Evolutionary conservation across 116 monocot genomes (phyloP).

Genomic region (Posidonia oceanica): DNA sequence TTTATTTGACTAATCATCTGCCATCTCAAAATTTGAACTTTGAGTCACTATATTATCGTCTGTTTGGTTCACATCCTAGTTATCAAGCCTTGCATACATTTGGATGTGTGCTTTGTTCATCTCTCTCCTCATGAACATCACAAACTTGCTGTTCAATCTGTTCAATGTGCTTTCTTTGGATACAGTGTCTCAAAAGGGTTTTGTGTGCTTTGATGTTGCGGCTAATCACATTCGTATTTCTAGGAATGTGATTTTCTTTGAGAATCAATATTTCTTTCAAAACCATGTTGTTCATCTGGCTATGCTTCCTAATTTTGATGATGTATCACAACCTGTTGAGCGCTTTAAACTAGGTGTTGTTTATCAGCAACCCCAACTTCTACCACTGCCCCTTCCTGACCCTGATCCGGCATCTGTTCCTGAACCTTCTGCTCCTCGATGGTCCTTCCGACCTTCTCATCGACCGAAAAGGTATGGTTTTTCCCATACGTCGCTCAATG

Average conservation of each 20-base stretch:
- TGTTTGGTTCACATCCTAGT: not conserved
- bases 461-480: too few relatives aligned
- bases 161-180: not conserved
- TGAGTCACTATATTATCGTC: not conserved
- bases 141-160: not conserved
- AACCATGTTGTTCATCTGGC: too few relatives aligned
- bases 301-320: too few relatives aligned
- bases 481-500: too few relatives aligned
- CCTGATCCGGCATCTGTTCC: too few relatives aligned
- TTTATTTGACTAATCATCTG: not conserved
- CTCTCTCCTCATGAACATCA: not conserved
- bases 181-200: not conserved
- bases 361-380: too few relatives aligned
- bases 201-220: not conserved
- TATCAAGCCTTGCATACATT: not conserved
- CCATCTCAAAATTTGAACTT: not conserved
- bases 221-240: not conserved
- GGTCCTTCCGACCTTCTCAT: too few relatives aligned
- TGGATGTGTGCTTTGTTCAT: not conserved
- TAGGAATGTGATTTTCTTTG: too few relatives aligned
- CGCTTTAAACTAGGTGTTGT: too few relatives aligned
- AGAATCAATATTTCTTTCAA: not conserved
- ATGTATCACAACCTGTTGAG: too few relatives aligned
- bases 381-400: too few relatives aligned
- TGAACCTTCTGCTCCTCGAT: too few relatives aligned